Base-by-base conservation (phyloP, 2,329 filamentous ascomycete genomes). In the Balansia obtecta region DNA sequence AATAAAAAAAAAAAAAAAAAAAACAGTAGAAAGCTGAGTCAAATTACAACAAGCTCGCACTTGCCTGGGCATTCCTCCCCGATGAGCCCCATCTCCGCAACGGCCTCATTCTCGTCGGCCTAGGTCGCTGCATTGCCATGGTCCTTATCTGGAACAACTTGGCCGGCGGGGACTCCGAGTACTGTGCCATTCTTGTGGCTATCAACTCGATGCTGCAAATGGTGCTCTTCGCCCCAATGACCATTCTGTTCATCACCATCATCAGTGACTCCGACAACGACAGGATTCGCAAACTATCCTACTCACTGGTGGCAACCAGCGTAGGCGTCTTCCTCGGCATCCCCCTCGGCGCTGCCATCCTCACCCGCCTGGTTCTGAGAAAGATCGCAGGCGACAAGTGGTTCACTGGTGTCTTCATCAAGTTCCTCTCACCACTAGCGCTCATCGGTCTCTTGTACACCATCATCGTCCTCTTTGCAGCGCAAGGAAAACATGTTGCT, bases 81-180 rank as follows among this genome's bases (percentile, higher is more conserved):
- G 80, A 83, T 55, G 69, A 79, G 53, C 63, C 64, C 9, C 74
- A 68, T 6, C 70, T 84, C 11, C 72, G 80, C 1, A 75, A 80
- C 40, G 88, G 87, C 0, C 69, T 93, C 2, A 87, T 93, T 38
- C 77, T 95, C 6, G 88, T 95, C 0, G 88, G 89, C 0, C 70
- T 95, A 1, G 89, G 86, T 5, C 72, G 89, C 48, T 95, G 89
- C 58, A 95, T 95, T 54, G 88, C 88, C 33, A 95, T 95, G 88
- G 87, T 76, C 1, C 57, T 77, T 4, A 85, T 95, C 53, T 94
- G 87, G 88, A 93, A 68, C 39, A 61, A 63, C 4, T 63, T 74
- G 8, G 86, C 88, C 0, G 82, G 82, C 1, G 89, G 89, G 5
- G 85, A 94, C 56, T 70, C 66, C 6, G 84, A 94, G 57, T 95